Percentiles rank a stretch among this genome's conserved stretches.
Conservation (phyloP, 139 green algal species). For the Tetradesmus obliquus region DNA sequence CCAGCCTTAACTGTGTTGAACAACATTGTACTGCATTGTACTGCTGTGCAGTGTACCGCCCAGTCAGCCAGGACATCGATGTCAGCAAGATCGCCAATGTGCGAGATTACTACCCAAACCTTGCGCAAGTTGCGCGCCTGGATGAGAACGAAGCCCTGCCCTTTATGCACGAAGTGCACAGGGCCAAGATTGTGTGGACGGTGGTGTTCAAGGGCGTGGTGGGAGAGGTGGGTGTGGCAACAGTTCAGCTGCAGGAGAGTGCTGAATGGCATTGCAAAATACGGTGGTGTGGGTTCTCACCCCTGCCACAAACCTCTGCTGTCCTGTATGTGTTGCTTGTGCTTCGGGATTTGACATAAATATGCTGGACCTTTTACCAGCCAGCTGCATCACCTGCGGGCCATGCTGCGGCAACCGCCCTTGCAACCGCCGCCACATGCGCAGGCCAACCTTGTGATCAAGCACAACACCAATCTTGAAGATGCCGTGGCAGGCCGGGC, state of each 20-base stretch:
- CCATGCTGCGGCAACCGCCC: too few relatives aligned
- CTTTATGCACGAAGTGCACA: constrained; percentile 38
- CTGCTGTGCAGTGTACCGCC: constrained; percentile 13
- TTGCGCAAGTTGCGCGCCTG: constrained; percentile 27
- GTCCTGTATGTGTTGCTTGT: too few relatives aligned
- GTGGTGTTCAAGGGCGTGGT: constrained; percentile 43
- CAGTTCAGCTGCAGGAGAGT: neutral
- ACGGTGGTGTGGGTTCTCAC: too few relatives aligned
- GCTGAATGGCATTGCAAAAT: too few relatives aligned
- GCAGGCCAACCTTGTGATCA: constrained; percentile 45
- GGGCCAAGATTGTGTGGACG: constrained; percentile 47
- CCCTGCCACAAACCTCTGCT: too few relatives aligned
- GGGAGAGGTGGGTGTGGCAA: constrained; percentile 26
- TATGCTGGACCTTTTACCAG: too few relatives aligned
- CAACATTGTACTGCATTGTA: too few relatives aligned
- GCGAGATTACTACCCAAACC: constrained; percentile 35
- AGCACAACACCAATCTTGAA: constrained; percentile 47
- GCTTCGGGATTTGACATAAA: too few relatives aligned
- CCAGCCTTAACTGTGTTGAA: too few relatives aligned
- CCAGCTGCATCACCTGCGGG: too few relatives aligned
- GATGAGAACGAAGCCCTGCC: constrained; percentile 33
- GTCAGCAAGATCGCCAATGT: constrained; percentile 27
- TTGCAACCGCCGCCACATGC: too few relatives aligned
- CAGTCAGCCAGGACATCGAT: constrained; percentile 23
- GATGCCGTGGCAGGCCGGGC: constrained; percentile 10